Base-by-base conservation (phyloP, 2,329 filamentous ascomycete genomes). In the Rhinocladiella similis region DNA sequence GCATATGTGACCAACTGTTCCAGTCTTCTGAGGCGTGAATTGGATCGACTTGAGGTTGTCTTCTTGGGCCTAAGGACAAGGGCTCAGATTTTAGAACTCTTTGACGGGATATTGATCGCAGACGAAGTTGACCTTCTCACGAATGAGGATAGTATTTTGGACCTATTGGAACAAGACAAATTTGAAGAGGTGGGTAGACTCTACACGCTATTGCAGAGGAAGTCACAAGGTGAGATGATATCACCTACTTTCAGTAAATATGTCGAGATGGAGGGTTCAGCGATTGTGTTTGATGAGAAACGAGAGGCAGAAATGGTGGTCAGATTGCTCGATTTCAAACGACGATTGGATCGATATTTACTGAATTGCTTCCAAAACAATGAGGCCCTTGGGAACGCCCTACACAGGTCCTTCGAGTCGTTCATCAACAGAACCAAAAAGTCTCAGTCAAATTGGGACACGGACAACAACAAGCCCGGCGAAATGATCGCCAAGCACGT, bases 401-500 rank as follows among this genome's bases (percentile, higher is more conserved):
- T 99, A 63, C 84, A 94, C 54, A 91, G 97, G 66, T 83, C 90
- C 0, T 97, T 99, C 68, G 87, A 89, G 51, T 82, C 79, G 1
- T 97, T 97, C 66, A 96, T 99, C 80, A 99, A 99, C 71, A 90
- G 94, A 71, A 83, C 80, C 3, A 88, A 88, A 68, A 89, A 87
- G 68, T 85, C 83, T 1, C 81, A 83, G 6, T 79, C 85, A 3
- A 86, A 84, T 3, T 93, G 89, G 83, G 84, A 85, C 50, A 90
- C 89, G 0, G 88, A 91, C 54, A 95, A 92, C 54, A 91, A 91
- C 16, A 97, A 96, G 78, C 91, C 96, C 13, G 94, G 93, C 48
- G 94, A 99, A 76, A 96, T 97, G 92, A 95, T 97, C 65, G 95
- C 94, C 27, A 97, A 97, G 73, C 92, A 97, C 67, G 89, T 99